Conservation (phyloP, 441 rosid genomes). For the Arabidopsis hybrid region DNA sequence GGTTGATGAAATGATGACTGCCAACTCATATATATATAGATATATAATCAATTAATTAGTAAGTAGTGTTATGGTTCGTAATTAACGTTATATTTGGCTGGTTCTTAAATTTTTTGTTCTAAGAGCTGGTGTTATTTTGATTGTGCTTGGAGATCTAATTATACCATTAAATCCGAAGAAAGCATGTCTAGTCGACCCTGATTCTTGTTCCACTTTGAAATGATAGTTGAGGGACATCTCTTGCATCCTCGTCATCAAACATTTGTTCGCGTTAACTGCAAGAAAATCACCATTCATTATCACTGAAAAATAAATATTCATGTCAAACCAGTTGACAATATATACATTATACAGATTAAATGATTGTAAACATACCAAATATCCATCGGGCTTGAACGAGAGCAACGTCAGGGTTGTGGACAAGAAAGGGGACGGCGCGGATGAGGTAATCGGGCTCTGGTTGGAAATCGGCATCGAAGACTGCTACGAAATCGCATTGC, state of each 20-base stretch:
- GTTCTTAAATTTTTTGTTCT: neutral
- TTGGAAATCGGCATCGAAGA: conserved; percentile 72
- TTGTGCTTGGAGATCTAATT: neutral
- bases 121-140: neutral
- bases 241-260: conserved; percentile 49
- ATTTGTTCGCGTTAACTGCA: conserved; percentile 41
- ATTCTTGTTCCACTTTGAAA: conserved; percentile 45
- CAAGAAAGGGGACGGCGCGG: conserved; percentile 63
- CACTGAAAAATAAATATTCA: too few relatives aligned
- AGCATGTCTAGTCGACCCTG: conserved; percentile 43
- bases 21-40: neutral
- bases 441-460: conserved; percentile 67
- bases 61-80: neutral
- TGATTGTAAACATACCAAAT: conserved; percentile 52
- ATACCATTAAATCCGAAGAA: conserved; percentile 46
- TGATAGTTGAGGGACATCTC: conserved; percentile 49
- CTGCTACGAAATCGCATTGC: conserved; percentile 62
- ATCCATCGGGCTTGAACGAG: conserved; percentile 80
- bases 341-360: neutral
- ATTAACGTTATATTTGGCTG: neutral
- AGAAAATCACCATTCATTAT: neutral
- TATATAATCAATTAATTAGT: neutral
- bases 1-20: neutral
- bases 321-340: neutral
- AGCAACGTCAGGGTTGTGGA: conserved; percentile 61